phyloP scores from a whole-genome alignment of 495 filamentous ascomycete genomes.

The Cetradonia linearis region DNA sequence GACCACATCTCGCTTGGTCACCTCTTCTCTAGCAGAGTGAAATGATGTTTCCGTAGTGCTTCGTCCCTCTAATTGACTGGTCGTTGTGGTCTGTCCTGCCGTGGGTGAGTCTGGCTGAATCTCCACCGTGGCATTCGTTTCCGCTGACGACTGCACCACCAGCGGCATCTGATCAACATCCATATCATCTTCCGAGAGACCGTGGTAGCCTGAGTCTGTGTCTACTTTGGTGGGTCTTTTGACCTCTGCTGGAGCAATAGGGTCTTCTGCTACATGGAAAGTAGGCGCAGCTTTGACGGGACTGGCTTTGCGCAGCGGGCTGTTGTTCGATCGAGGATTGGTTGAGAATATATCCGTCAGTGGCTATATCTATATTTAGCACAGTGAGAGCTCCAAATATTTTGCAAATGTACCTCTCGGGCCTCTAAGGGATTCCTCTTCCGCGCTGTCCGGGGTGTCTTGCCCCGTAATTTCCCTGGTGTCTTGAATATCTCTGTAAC shows the following conservation, averaged over 20 bases:
- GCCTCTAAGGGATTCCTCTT: slow-evolving; percentile 55
- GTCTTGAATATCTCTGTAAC: slow-evolving; percentile 93
- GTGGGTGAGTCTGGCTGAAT: slow-evolving; percentile 6
- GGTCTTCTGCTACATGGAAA: slow-evolving; percentile 27
- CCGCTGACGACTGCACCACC: slow-evolving; percentile 22
- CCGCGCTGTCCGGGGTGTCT: slow-evolving; percentile 74
- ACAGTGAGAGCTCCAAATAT: background rate
- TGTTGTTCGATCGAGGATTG: slow-evolving; percentile 28
- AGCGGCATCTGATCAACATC: slow-evolving; percentile 29
- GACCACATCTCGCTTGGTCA: slow-evolving; percentile 22
- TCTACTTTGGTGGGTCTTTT: slow-evolving; percentile 32
- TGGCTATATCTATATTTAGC: slow-evolving; percentile 44
- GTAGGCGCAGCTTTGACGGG: slow-evolving; percentile 24
- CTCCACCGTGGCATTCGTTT: slow-evolving; percentile 30
- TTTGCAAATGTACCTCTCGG: slow-evolving; percentile 50
- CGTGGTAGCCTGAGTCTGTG: slow-evolving; percentile 76
- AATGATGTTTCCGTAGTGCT: slow-evolving; percentile 52
- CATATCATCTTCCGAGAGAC: slow-evolving; percentile 51
- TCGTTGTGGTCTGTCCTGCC: background rate
- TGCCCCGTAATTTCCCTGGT: slow-evolving; percentile 84
- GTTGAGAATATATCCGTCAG: slow-evolving; percentile 72
- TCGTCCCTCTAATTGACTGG: slow-evolving; percentile 33
- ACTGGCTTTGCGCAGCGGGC: slow-evolving; percentile 22
- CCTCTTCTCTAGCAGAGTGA: slow-evolving; percentile 57
- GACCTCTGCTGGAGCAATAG: background rate